phyloP scores from a whole-genome alignment of 768 basidiomycete species.

The Tylopilus subfusipes region DNA sequence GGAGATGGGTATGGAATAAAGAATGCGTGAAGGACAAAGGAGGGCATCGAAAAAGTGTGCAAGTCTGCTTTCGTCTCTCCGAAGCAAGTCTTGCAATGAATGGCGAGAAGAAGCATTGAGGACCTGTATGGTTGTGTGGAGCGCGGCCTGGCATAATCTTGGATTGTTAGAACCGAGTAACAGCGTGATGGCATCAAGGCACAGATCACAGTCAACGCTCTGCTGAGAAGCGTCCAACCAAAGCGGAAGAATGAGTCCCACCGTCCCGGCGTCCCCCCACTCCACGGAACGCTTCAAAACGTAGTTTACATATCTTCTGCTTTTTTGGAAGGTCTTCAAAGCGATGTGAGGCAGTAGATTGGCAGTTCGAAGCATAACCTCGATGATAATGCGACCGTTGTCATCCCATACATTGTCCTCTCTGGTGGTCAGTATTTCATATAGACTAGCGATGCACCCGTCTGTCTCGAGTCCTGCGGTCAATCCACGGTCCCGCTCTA shows the following conservation, averaged over 20 bases:
- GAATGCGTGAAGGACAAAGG: background rate
- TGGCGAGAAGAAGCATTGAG: background rate
- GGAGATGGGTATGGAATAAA: no score
- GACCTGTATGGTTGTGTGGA: background rate
- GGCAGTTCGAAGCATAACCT: background rate
- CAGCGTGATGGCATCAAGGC: background rate
- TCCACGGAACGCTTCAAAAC: background rate
- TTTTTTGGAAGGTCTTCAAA: background rate
- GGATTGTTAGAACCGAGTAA: background rate
- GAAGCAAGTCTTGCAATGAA: background rate
- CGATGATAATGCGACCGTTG: background rate
- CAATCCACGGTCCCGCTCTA: background rate
- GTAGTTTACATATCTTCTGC: background rate
- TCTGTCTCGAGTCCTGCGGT: background rate
- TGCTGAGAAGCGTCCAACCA: background rate
- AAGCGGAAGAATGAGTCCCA: background rate
- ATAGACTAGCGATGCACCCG: background rate
- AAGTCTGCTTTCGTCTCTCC: background rate
- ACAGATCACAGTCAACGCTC: background rate
- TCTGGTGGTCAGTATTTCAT: background rate
- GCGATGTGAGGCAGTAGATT: background rate
- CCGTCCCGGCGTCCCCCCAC: background rate
- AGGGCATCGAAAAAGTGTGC: background rate
- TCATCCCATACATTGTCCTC: background rate
- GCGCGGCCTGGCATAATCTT: background rate